phyloP scores from a whole-genome alignment of 2,329 filamentous ascomycete genomes.

The Fusarium camptoceras region DNA sequence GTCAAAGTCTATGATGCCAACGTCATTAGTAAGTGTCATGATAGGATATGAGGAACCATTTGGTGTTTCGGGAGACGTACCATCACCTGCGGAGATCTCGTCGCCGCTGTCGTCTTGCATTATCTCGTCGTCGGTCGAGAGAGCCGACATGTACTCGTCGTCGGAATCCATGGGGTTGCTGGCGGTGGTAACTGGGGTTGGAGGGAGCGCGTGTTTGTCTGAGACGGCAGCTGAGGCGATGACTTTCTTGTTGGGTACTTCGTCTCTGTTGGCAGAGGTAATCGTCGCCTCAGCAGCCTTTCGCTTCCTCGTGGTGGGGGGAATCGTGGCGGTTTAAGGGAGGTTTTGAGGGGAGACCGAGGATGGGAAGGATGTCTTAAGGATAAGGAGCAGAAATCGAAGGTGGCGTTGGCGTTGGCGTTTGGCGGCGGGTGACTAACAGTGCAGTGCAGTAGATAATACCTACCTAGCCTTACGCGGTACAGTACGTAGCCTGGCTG shows the following conservation, averaged over 20 bases:
- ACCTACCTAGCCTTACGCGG: constrained; percentile 5
- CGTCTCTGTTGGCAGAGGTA: constrained; percentile 58
- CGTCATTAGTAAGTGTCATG: constrained; percentile 26
- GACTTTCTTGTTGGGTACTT: constrained; percentile 64
- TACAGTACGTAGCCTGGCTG: constrained; percentile 13
- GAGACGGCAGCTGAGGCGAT: constrained; percentile 64
- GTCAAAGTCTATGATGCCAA: constrained; percentile 62
- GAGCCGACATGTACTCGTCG: constrained; percentile 89
- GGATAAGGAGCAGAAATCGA: constrained; percentile 29
- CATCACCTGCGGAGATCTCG: constrained; percentile 67
- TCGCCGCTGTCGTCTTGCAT: constrained; percentile 84
- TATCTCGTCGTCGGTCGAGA: constrained; percentile 79
- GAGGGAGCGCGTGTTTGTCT: constrained; percentile 60
- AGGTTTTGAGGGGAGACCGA: constrained; percentile 17
- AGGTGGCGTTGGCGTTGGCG: constrained; percentile 41
- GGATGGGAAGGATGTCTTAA: constrained; percentile 29
- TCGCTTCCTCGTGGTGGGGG: constrained; percentile 69
- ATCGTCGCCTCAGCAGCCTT: constrained; percentile 75
- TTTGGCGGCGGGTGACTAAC: constrained; percentile 41
- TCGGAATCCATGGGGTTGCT: constrained; percentile 88
- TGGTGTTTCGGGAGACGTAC: constrained; percentile 49
- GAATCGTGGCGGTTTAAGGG: constrained; percentile 64
- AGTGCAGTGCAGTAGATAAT: constrained; percentile 1
- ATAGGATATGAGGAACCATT: constrained; percentile 12
- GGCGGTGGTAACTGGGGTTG: constrained; percentile 66